Evolutionary conservation across 257 asterid genomes (phyloP).

Genomic region (Striga asiatica): DNA sequence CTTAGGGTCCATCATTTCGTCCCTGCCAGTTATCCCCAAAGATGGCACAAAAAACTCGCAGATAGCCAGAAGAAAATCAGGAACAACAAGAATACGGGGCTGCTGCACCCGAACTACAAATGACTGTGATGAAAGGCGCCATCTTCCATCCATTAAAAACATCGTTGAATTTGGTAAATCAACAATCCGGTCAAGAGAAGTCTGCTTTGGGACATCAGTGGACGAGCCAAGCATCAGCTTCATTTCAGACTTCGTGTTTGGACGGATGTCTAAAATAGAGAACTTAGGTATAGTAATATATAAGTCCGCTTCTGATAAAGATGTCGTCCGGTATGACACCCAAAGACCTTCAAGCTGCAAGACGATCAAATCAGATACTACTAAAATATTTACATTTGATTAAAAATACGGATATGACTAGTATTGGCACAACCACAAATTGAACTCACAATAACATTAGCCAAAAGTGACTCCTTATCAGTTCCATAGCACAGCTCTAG

Average conservation of each 20-base stretch:
- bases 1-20: slow-evolving; percentile 85
- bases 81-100: slow-evolving; percentile 94
- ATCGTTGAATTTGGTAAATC: slow-evolving; percentile 78
- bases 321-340: slow-evolving; percentile 95
- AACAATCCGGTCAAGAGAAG: slow-evolving; percentile 37
- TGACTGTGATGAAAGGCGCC: slow-evolving; percentile 84
- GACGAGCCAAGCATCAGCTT: slow-evolving; percentile 98
- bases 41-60: slow-evolving; percentile 95
- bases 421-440: neutral
- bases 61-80: slow-evolving; percentile 85
- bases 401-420: slow-evolving; percentile 5
- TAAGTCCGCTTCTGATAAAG: slow-evolving; percentile 87
- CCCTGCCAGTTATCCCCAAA: slow-evolving; percentile 94
- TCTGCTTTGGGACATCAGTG: slow-evolving; percentile 57
- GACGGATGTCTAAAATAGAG: slow-evolving; percentile 84
- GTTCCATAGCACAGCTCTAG: slow-evolving; percentile 79
- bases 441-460: slow-evolving; percentile 83
- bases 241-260: slow-evolving; percentile 90
- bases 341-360: slow-evolving; percentile 96
- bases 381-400: slow-evolving; percentile 6
- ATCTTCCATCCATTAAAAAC: slow-evolving; percentile 96
- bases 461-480: slow-evolving; percentile 81
- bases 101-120: slow-evolving; percentile 92
- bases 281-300: slow-evolving; percentile 82
- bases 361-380: slow-evolving; percentile 10